Conservation (phyloP, 2,329 filamentous ascomycete genomes). For the Aspergillus felis region DNA sequence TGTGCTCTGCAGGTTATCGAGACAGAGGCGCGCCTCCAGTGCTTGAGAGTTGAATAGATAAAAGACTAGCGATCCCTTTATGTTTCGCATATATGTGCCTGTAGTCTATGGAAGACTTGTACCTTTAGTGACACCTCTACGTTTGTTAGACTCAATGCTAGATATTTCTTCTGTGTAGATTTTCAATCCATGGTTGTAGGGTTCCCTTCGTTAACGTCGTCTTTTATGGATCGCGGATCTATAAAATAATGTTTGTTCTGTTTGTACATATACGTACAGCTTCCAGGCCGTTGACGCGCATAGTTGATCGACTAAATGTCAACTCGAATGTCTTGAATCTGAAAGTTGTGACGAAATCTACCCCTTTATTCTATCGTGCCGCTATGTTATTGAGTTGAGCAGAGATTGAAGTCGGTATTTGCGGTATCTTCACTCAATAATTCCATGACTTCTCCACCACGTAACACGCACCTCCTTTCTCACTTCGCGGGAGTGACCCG, state of each 20-base stretch:
- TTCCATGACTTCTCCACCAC: constrained; percentile 18
- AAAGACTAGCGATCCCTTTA: constrained; percentile 23
- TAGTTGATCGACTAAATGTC: not conserved
- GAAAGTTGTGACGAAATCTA: not conserved
- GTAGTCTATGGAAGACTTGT: constrained; percentile 32
- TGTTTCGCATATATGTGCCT: constrained; percentile 30
- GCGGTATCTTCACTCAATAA: not conserved
- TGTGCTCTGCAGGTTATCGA: constrained; percentile 65
- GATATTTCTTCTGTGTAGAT: constrained; percentile 17
- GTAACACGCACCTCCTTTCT: constrained; percentile 17
- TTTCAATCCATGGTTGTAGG: constrained; percentile 14
- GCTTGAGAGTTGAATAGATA: constrained; percentile 70
- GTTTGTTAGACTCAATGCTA: constrained; percentile 37
- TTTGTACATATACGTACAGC: constrained; percentile 17
- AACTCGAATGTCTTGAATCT: not conserved
- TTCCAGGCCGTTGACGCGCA: not conserved
- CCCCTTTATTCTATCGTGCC: not conserved
- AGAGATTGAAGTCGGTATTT: not conserved
- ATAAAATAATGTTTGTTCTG: constrained; percentile 16
- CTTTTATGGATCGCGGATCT: not conserved
- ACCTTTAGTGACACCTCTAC: constrained; percentile 37
- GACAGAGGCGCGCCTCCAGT: constrained; percentile 84
- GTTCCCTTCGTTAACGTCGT: not conserved
- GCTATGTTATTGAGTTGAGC: not conserved
- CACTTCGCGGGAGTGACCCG: constrained; percentile 19